phyloP scores from a whole-genome alignment of 2,329 filamentous ascomycete genomes.

The Ophiocordyceps robertsii region DNA sequence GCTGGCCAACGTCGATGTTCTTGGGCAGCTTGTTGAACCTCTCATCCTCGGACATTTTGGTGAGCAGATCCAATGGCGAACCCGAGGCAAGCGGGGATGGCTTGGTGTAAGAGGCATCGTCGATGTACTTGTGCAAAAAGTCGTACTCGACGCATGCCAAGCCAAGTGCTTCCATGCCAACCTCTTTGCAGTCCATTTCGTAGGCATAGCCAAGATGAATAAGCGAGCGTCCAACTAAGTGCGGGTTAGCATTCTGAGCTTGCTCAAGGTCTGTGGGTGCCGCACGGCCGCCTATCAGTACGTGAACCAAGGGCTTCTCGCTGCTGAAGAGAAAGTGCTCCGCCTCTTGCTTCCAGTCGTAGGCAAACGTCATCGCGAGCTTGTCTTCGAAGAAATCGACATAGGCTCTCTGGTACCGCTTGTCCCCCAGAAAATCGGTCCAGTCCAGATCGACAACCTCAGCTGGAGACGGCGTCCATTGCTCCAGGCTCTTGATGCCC shows the following conservation, averaged over 20 bases:
- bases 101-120: constrained; percentile 57
- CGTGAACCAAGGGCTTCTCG: constrained; percentile 66
- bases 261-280: too few relatives aligned
- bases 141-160: constrained; percentile 47
- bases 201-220: constrained; percentile 92
- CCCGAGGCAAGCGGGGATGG: constrained; percentile 45
- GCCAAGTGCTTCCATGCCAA: constrained; percentile 79
- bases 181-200: constrained; percentile 71
- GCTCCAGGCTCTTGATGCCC: constrained; percentile 57
- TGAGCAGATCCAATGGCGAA: constrained; percentile 57
- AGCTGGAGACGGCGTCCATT: constrained; percentile 72
- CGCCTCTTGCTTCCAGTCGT: constrained; percentile 73
- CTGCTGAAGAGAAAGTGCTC: constrained; percentile 63
- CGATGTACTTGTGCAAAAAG: constrained; percentile 53
- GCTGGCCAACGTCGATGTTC: constrained; percentile 44
- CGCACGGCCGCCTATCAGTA: constrained; percentile 66
- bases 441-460: constrained; percentile 79
- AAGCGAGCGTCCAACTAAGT: constrained; percentile 71
- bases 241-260: constrained; percentile 7
- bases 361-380: constrained; percentile 56
- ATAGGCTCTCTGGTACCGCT: constrained; percentile 74
- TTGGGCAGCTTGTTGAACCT: constrained; percentile 56
- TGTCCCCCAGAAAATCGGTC: constrained; percentile 69
- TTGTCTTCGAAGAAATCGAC: constrained; percentile 95
- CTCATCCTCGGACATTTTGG: constrained; percentile 54